These are phyloP conservation scores for Emmonsiellopsis sp. DNA, from an alignment of 2,329 filamentous ascomycete species.

Conservation along the genomic window DNA sequence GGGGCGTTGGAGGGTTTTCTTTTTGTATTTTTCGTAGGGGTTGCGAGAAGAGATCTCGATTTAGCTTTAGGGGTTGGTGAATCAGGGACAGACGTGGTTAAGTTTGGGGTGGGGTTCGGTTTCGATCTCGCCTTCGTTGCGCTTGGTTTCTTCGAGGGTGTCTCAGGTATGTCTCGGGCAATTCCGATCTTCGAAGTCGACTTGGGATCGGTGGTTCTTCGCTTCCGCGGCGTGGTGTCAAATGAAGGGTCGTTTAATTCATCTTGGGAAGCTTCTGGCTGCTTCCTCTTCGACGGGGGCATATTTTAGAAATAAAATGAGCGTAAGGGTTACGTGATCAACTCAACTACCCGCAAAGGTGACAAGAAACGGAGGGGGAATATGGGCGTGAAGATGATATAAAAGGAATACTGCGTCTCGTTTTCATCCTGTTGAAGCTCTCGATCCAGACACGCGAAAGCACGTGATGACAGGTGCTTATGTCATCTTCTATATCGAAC, in stretches of 20 bases:
- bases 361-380: too few species aligned
- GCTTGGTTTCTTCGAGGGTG: conserved; percentile 17
- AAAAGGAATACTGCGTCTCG: neutral
- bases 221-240: conserved; percentile 31
- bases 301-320: neutral
- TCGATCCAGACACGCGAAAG: conserved; percentile 1
- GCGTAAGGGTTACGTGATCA: neutral
- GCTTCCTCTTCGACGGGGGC: conserved; percentile 32
- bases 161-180: conserved; percentile 10
- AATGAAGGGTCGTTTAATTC: conserved; percentile 20
- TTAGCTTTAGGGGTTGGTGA: conserved; percentile 29
- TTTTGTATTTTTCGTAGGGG: conserved; percentile 25
- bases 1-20: conserved; percentile 31
- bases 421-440: neutral
- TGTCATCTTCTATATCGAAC: neutral
- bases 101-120: conserved; percentile 19
- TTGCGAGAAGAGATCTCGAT: conserved; percentile 30
- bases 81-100: conserved; percentile 16
- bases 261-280: conserved; percentile 25
- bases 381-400: neutral
- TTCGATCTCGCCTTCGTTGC: conserved; percentile 21
- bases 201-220: conserved; percentile 19
- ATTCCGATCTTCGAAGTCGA: conserved; percentile 17
- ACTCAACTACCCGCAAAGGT: neutral
- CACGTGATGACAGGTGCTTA: neutral